phyloP scores from a whole-genome alignment of 306 rosid genomes.

The Fragaria nilgerrensis region DNA sequence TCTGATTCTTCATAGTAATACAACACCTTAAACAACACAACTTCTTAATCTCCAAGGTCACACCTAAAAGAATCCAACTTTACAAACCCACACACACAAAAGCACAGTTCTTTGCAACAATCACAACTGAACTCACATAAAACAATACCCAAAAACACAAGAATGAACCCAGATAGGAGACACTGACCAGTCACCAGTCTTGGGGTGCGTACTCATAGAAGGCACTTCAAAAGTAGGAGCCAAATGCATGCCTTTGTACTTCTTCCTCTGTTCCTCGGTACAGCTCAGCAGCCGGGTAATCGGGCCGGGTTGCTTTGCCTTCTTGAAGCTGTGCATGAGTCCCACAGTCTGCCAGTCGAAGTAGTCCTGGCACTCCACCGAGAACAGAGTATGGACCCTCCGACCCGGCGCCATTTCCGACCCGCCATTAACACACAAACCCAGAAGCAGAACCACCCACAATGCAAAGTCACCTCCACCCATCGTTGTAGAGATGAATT shows the following conservation, averaged over 20 bases:
- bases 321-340: constrained; percentile 74
- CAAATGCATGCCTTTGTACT: constrained; percentile 81
- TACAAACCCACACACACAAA: not conserved
- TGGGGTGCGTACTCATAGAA: constrained; percentile 95
- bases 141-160: not conserved
- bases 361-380: constrained; percentile 97
- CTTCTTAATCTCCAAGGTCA: not conserved
- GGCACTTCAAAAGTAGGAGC: constrained; percentile 98
- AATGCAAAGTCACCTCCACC: constrained; percentile 27
- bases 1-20: not conserved
- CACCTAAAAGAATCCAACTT: not conserved
- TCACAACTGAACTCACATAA: not conserved
- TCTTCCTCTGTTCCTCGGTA: constrained; percentile 88
- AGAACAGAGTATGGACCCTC: constrained; percentile 89
- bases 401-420: constrained; percentile 39
- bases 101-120: not conserved
- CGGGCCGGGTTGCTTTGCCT: constrained; percentile 87
- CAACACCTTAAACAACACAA: not conserved
- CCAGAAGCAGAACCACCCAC: constrained; percentile 26
- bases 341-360: constrained; percentile 99
- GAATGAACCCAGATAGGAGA: not conserved
- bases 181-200: constrained; percentile 88
- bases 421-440: constrained; percentile 27
- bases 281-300: constrained; percentile 92
- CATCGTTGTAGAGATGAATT: constrained; percentile 39